A percentile compares a stretch with the other conserved stretches of the same genome.
Evolutionary conservation across 805 yeast species (phyloP).

Genomic region (Lipomyces yamadae): DNA sequence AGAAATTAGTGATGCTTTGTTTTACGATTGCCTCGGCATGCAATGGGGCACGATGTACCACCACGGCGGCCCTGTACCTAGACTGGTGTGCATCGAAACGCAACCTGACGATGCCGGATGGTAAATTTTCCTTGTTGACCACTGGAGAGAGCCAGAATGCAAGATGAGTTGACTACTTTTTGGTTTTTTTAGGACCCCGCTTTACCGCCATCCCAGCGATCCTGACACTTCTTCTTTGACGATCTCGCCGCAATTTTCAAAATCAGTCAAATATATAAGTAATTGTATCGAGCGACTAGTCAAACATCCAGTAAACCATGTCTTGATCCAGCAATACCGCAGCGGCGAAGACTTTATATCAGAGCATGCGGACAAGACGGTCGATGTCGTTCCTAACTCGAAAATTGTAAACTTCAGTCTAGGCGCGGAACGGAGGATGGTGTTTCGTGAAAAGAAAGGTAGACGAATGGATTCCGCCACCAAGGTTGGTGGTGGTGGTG

Average conservation of each 20-base stretch:
- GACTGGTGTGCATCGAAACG: slow-evolving; percentile 36
- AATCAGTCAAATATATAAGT: slow-evolving; percentile 7
- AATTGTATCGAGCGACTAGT: slow-evolving; percentile 13
- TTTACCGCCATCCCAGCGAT: slow-evolving; percentile 14
- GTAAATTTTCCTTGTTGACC: background rate
- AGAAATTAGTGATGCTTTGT: slow-evolving; percentile 17
- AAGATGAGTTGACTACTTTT: background rate
- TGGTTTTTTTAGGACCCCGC: background rate
- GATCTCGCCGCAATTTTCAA: background rate
- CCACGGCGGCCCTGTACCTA: slow-evolving; percentile 36
- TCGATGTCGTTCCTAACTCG: slow-evolving; percentile 37
- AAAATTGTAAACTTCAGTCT: slow-evolving; percentile 32
- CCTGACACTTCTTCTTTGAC: background rate
- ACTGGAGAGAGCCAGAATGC: background rate
- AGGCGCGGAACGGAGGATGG: slow-evolving; percentile 34
- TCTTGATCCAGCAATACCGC: slow-evolving; percentile 36
- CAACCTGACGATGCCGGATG: slow-evolving; percentile 20
- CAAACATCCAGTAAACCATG: slow-evolving; percentile 31
- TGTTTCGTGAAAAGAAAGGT: slow-evolving; percentile 20
- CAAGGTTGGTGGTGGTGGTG: background rate
- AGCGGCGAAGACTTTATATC: slow-evolving; percentile 33
- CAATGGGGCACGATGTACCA: slow-evolving; percentile 30
- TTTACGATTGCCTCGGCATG: slow-evolving; percentile 19
- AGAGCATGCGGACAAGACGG: slow-evolving; percentile 38
- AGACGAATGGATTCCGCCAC: background rate